A percentile compares a stretch with the other conserved stretches of the same genome.
Evolutionary conservation across 73 alveolate genomes (phyloP).

Genomic region (Diophrys sp.): DNA sequence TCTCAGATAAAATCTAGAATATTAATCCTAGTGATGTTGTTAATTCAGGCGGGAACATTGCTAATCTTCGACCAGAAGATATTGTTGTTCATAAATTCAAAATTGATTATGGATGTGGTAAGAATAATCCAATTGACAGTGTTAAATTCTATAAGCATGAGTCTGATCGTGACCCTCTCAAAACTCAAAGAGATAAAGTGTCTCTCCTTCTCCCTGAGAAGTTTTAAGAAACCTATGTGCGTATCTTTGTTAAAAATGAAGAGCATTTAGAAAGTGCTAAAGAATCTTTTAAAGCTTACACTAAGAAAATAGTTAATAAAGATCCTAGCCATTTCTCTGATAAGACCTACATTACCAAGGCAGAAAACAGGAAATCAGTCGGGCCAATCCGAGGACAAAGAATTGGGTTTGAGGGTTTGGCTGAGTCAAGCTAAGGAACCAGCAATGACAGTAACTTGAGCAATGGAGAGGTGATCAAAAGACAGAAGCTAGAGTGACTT

Average conservation of each 20-base stretch:
- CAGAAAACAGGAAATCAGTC: not conserved
- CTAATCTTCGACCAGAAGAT: not conserved
- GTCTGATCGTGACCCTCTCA: not conserved
- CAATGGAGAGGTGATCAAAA: no score
- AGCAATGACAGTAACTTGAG: no score
- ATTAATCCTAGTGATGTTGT: slow-evolving; percentile 6
- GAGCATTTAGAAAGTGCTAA: slow-evolving; percentile 62
- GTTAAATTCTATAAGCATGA: slow-evolving; percentile 6
- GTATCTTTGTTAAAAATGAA: slow-evolving; percentile 8
- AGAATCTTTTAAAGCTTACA: slow-evolving; percentile 37
- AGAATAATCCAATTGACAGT: slow-evolving; percentile 7
- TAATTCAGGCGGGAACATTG: not conserved
- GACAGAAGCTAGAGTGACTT: no score
- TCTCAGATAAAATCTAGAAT: not conserved
- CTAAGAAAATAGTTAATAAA: slow-evolving; percentile 9
- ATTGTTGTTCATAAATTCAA: slow-evolving; percentile 2
- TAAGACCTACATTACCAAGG: not conserved
- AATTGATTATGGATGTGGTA: slow-evolving; percentile 11
- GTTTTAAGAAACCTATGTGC: not conserved
- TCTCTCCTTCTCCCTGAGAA: not conserved
- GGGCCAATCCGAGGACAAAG: no score
- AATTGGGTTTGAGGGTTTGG: no score
- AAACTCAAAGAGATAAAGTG: not conserved
- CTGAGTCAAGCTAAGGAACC: no score
- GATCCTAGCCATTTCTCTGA: not conserved